Conservation (phyloP, 2,329 filamentous ascomycete genomes). For the Nigrograna mackinnonii region DNA sequence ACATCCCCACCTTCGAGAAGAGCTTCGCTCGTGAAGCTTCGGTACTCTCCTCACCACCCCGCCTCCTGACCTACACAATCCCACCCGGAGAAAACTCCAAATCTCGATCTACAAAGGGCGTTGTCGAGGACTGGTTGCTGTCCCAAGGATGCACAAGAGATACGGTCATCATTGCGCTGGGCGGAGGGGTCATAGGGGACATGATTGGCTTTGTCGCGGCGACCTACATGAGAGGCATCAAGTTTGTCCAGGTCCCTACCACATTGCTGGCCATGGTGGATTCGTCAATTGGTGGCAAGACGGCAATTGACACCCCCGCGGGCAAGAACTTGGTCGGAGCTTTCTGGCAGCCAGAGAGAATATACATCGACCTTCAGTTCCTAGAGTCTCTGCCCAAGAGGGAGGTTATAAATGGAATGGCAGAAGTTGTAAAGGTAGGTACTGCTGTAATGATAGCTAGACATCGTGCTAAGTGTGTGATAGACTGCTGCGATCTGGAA, state of each 20-base stretch:
- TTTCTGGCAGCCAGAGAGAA: slow-evolving; percentile 93
- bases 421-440: slow-evolving; percentile 81
- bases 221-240: slow-evolving; percentile 97
- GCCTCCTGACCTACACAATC: slow-evolving; percentile 87
- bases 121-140: slow-evolving; percentile 97
- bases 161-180: slow-evolving; percentile 91
- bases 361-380: slow-evolving; percentile 93
- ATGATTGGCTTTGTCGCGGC: slow-evolving; percentile 97
- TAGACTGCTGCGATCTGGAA: slow-evolving; percentile 96
- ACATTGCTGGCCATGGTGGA: slow-evolving; percentile 97
- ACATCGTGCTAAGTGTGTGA: slow-evolving; percentile 18
- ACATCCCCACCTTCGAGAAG: slow-evolving; percentile 76
- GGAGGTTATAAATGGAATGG: slow-evolving; percentile 99
- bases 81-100: slow-evolving; percentile 94
- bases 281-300: slow-evolving; percentile 97
- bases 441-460: slow-evolving; percentile 1
- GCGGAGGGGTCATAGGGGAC: slow-evolving; percentile 95
- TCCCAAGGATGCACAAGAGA: slow-evolving; percentile 90
- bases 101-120: slow-evolving; percentile 87
- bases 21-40: slow-evolving; percentile 61
- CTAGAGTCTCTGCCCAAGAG: slow-evolving; percentile 86
- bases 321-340: slow-evolving; percentile 96
- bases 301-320: slow-evolving; percentile 92
- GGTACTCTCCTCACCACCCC: slow-evolving; percentile 52
- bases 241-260: slow-evolving; percentile 95